Conservation (phyloP, 1,139 yeast species). For the Kodamaea suecica region DNA sequence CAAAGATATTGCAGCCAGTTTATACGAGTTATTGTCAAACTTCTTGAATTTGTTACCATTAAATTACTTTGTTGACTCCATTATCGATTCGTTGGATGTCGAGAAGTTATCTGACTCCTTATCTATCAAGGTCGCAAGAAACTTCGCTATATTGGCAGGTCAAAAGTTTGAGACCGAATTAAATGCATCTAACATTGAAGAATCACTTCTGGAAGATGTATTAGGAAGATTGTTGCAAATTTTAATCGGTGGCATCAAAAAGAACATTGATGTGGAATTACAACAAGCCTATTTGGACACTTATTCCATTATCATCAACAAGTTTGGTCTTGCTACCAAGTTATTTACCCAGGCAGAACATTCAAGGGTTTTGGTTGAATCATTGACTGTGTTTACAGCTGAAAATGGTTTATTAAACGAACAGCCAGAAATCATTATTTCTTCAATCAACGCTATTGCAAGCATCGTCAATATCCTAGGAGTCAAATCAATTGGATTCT, state of each 20-base stretch:
- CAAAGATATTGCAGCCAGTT: constrained; percentile 22
- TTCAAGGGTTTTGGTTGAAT: constrained; percentile 44
- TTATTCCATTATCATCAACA: constrained; percentile 57
- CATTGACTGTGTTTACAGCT: constrained; percentile 53
- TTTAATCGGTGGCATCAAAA: constrained; percentile 44
- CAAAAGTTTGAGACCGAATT: constrained; percentile 69
- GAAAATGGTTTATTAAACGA: constrained; percentile 50
- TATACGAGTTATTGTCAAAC: constrained; percentile 53
- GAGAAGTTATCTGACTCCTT: constrained; percentile 36
- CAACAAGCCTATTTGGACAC: constrained; percentile 72
- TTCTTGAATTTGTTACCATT: constrained; percentile 73
- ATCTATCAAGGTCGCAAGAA: constrained; percentile 43
- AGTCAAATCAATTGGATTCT: constrained; percentile 78
- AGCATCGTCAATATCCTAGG: constrained; percentile 73
- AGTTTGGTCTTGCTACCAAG: constrained; percentile 49
- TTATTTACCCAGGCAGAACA: constrained; percentile 34
- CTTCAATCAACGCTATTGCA: constrained; percentile 72
- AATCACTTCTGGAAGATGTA: constrained; percentile 41
- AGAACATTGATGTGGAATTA: constrained; percentile 43
- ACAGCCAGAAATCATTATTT: constrained; percentile 63
- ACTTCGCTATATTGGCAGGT: constrained; percentile 58
- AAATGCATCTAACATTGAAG: constrained; percentile 36
- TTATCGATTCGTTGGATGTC: constrained; percentile 53
- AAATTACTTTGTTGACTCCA: constrained; percentile 63
- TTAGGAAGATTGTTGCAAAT: constrained; percentile 43